Conservation (phyloP, 495 filamentous ascomycete species). For the Geoglossum glabrum region DNA sequence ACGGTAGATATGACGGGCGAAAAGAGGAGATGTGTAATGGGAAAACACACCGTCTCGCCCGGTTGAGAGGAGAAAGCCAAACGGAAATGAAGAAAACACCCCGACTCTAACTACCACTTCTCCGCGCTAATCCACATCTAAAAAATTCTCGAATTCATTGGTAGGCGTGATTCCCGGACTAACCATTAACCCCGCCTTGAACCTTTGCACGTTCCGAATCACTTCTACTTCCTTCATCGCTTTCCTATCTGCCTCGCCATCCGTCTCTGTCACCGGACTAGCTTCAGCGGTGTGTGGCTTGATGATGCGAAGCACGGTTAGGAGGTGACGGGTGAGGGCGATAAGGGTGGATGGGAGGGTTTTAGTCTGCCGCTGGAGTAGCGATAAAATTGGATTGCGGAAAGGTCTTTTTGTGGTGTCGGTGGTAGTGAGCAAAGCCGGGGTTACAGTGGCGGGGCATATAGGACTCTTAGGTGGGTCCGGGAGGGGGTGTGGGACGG, state of each 20-base stretch:
- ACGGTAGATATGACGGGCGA: no score
- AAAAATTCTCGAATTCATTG: slow-evolving; percentile 58
- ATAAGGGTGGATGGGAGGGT: slow-evolving; percentile 24
- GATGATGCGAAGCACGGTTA: slow-evolving; percentile 20
- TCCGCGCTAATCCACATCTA: slow-evolving; percentile 54
- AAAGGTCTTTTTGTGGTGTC: slow-evolving; percentile 22
- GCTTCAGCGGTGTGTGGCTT: slow-evolving; percentile 19
- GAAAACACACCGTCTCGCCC: no score
- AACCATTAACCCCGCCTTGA: slow-evolving; percentile 48
- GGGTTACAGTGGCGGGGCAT: no score
- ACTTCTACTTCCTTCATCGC: slow-evolving; percentile 25
- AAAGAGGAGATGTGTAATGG: no score
- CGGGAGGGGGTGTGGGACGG: slow-evolving; percentile 32
- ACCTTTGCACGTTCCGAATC: slow-evolving; percentile 55
- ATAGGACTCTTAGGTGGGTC: no score
- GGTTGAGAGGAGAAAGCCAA: no score
- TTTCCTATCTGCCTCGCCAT: slow-evolving; percentile 19
- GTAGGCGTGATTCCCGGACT: slow-evolving; percentile 49
- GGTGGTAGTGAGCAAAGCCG: slow-evolving; percentile 28
- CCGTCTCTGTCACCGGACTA: slow-evolving; percentile 21
- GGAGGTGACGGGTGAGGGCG: slow-evolving; percentile 25
- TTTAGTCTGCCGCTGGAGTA: slow-evolving; percentile 20
- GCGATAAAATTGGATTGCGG: slow-evolving; percentile 23
- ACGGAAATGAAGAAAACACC: no score
- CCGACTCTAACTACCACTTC: no score